phyloP scores from a whole-genome alignment of 768 basidiomycete genomes.

The Boletus tylopilopsis region DNA sequence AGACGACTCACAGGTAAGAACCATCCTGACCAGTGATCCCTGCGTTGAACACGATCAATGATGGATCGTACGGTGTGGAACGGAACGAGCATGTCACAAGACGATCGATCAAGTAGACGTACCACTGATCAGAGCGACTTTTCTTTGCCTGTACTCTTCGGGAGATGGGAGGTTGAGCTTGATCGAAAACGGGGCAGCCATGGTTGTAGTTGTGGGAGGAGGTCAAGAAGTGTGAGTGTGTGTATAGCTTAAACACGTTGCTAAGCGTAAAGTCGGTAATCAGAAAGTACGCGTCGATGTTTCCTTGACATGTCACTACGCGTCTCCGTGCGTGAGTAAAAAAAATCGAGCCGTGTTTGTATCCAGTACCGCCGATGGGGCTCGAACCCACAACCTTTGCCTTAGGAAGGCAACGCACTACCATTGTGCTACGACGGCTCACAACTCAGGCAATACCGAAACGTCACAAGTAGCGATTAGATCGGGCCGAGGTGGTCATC shows the following conservation, averaged over 20 bases:
- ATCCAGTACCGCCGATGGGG: slow-evolving; percentile 36
- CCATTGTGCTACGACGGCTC: slow-evolving; percentile 39
- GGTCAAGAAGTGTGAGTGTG: neutral
- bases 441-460: neutral
- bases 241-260: too few species aligned
- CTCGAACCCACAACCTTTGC: slow-evolving; percentile 38
- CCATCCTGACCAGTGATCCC: slow-evolving; percentile 97
- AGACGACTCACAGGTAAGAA: slow-evolving; percentile 74
- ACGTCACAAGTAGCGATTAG: neutral
- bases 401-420: slow-evolving; percentile 39
- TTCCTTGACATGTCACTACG: too few species aligned
- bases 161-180: slow-evolving; percentile 61
- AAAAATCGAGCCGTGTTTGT: slow-evolving; percentile 23
- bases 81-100: neutral
- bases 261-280: too few species aligned
- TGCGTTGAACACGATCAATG: slow-evolving; percentile 30
- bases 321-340: neutral
- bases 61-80: neutral
- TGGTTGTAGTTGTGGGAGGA: slow-evolving; percentile 2
- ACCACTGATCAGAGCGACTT: slow-evolving; percentile 94
- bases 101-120: slow-evolving; percentile 18
- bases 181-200: slow-evolving; percentile 30
- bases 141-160: slow-evolving; percentile 84
- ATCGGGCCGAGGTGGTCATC: too few species aligned
- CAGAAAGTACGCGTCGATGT: neutral